Conservation (phyloP, 2,329 filamentous ascomycete species). For the Thelonectria rubi region DNA sequence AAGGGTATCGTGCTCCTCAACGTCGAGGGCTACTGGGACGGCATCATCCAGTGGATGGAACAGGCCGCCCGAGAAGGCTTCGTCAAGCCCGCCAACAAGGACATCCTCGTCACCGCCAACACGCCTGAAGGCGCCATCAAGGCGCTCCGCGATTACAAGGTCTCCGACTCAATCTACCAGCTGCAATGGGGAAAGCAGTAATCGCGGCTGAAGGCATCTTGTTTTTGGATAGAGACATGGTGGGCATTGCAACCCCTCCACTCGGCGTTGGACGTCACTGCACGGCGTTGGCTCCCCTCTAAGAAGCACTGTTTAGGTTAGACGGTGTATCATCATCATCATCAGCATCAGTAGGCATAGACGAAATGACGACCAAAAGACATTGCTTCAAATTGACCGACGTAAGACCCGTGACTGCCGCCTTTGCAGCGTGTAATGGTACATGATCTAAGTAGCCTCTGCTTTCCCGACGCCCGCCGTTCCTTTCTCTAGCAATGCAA, state of each 20-base stretch:
- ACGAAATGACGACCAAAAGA: conserved; percentile 35
- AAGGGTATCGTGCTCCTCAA: conserved; percentile 84
- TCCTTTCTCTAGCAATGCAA: conserved; percentile 26
- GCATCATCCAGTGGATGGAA: conserved; percentile 82
- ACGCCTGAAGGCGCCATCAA: conserved; percentile 76
- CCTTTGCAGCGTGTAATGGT: conserved; percentile 46
- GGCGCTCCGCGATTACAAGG: conserved; percentile 77
- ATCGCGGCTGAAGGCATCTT: conserved; percentile 13
- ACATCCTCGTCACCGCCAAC: conserved; percentile 81
- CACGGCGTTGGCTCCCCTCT: conserved; percentile 32
- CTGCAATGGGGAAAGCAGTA: conserved; percentile 81
- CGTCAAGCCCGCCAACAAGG: conserved; percentile 73
- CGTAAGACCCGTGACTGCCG: conserved; percentile 42
- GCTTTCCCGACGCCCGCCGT: conserved; percentile 34
- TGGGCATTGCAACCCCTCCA: conserved; percentile 16
- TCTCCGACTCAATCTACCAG: conserved; percentile 78
- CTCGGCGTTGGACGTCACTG: conserved; percentile 16
- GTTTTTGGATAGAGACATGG: conserved; percentile 21
- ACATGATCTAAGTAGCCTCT: conserved; percentile 48
- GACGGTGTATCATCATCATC: background rate
- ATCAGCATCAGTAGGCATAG: conserved; percentile 23
- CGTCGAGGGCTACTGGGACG: conserved; percentile 91
- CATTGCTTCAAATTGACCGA: conserved; percentile 21
- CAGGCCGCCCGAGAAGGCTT: conserved; percentile 81
- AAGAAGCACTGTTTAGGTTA: conserved; percentile 13